These are phyloP conservation scores for Podaxis carcinomalis DNA, from an alignment of 768 basidiomycete species.

Conservation along the genomic window DNA sequence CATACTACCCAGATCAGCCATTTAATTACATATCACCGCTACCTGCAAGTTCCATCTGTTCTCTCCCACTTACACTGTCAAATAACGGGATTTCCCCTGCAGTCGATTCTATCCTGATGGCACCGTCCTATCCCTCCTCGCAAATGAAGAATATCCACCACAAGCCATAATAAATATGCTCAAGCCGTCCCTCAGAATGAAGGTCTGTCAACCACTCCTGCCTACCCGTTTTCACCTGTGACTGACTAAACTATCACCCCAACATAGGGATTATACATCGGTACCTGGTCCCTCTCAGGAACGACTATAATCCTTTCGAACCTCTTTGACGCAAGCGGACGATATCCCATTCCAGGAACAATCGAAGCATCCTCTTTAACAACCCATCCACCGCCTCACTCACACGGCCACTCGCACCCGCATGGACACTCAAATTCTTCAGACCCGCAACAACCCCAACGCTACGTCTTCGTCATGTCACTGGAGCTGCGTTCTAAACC, in stretches of 20 bases:
- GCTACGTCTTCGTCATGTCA: conserved; percentile 73
- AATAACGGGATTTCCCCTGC: background rate
- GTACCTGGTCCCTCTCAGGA: conserved; percentile 67
- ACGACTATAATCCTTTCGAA: conserved; percentile 57
- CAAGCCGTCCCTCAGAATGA: conserved; percentile 73
- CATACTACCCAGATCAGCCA: conserved; percentile 57
- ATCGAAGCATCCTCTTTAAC: background rate
- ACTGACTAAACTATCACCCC: background rate
- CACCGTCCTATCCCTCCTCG: conserved; percentile 77
- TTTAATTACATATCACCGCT: conserved; percentile 89
- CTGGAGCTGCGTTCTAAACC: conserved; percentile 71
- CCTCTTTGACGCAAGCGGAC: conserved; percentile 55
- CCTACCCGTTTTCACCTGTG: background rate
- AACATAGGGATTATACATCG: conserved; percentile 63
- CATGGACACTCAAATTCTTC: conserved; percentile 1
- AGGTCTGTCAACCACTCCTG: conserved; percentile 36
- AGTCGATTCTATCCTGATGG: conserved; percentile 89
- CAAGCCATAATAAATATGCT: conserved; percentile 71
- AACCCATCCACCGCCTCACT: conserved; percentile 13
- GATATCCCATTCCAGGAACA: conserved; percentile 19
- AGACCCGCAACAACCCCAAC: conserved; percentile 24
- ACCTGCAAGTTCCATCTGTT: conserved; percentile 51
- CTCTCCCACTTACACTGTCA: background rate
- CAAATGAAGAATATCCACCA: conserved; percentile 73
- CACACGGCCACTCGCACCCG: conserved; percentile 4